Evolutionary conservation across 108 stramenopile genomes (phyloP).

Genomic region (Phaeodactylum tricornutum): DNA sequence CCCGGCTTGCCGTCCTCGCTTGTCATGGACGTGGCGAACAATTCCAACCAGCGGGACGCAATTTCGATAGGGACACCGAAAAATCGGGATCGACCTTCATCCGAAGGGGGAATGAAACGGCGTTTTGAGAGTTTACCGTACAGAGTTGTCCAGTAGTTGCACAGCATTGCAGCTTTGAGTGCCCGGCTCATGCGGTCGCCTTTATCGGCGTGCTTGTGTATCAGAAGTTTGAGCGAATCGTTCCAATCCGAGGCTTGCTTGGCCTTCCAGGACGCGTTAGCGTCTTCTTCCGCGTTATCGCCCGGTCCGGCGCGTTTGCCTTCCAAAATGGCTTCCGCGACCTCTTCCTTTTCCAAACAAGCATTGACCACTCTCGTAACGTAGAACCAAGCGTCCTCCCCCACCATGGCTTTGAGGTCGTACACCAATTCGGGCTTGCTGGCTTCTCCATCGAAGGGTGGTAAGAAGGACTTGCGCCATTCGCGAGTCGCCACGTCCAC

Average conservation of each 20-base stretch:
- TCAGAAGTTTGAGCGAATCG: constrained; percentile 15
- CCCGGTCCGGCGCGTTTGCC: not conserved
- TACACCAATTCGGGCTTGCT: constrained; percentile 46
- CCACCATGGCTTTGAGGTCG: constrained; percentile 44
- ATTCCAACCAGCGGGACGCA: constrained; percentile 34
- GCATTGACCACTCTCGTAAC: constrained; percentile 55
- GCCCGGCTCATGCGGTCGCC: not conserved
- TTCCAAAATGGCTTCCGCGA: constrained; percentile 19
- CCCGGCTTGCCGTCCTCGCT: constrained; percentile 20
- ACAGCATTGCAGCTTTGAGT: not conserved
- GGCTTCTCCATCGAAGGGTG: constrained; percentile 52
- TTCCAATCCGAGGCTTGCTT: constrained; percentile 18
- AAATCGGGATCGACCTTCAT: constrained; percentile 24
- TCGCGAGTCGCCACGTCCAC: constrained; percentile 38
- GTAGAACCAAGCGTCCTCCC: constrained; percentile 35
- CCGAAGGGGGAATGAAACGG: not conserved
- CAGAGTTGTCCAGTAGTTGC: not conserved
- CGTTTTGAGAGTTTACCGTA: not conserved
- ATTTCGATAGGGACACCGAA: constrained; percentile 48
- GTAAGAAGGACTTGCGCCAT: constrained; percentile 50
- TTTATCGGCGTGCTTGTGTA: not conserved
- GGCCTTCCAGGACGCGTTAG: not conserved
- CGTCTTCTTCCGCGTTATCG: not conserved
- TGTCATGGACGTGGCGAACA: constrained; percentile 36
- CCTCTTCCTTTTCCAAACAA: constrained; percentile 37